Evolutionary conservation across 2,329 filamentous ascomycete species (phyloP).

Genomic region (Coniochaeta sp.): DNA sequence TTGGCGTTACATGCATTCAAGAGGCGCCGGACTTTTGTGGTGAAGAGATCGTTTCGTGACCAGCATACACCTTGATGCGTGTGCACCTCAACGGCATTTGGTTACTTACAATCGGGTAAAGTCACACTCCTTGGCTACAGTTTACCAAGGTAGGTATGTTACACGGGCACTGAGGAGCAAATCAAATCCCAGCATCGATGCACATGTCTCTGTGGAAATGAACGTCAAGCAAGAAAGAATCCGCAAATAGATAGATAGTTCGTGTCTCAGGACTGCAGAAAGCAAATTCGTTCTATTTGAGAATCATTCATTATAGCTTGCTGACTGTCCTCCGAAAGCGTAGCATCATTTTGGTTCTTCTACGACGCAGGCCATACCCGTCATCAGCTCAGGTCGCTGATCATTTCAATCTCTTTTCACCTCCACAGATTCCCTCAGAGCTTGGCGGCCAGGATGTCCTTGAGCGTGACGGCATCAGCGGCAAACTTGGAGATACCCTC

Average conservation of each 20-base stretch:
- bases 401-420: neutral
- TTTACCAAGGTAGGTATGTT: too few species aligned
- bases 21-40: neutral
- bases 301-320: neutral
- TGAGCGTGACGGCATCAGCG: slow-evolving; percentile 88
- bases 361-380: neutral
- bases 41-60: neutral
- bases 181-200: neutral
- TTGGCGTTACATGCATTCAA: neutral
- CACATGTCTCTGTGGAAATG: neutral
- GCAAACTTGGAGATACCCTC: slow-evolving; percentile 99
- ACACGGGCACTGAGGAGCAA: neutral
- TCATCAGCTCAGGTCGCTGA: neutral
- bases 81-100: too few species aligned
- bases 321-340: neutral
- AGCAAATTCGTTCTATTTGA: neutral
- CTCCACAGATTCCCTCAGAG: slow-evolving; percentile 29
- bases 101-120: too few species aligned
- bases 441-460: slow-evolving; percentile 87
- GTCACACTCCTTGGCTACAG: too few species aligned
- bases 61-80: too few species aligned
- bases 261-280: neutral
- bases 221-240: neutral
- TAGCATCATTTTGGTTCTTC: neutral
- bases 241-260: neutral